Evolutionary conservation across 345 rosid genomes (phyloP).

Genomic region (Abelmoschus esculentus): DNA sequence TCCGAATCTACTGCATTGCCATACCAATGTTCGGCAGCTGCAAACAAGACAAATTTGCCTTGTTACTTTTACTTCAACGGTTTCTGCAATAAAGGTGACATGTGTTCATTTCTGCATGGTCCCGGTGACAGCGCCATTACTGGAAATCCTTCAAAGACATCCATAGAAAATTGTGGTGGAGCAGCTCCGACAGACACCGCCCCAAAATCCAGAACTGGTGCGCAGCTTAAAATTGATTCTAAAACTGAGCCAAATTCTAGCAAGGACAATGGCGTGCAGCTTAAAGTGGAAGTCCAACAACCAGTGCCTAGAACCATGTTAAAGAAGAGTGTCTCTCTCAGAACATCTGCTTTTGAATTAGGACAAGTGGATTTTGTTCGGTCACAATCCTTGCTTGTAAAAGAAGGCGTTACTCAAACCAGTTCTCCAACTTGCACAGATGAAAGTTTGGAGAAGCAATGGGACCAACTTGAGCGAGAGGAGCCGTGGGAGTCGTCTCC

Average conservation of each 20-base stretch:
- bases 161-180: constrained; percentile 4
- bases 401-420: constrained; percentile 18
- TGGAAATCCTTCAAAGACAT: constrained; percentile 16
- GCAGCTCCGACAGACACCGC: constrained; percentile 5
- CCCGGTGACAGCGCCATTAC: constrained; percentile 18
- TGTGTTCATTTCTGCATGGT: constrained; percentile 44
- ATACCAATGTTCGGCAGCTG: constrained; percentile 14
- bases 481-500: constrained; percentile 43
- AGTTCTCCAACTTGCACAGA: constrained; percentile 15
- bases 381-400: constrained; percentile 18
- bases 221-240: constrained; percentile 19
- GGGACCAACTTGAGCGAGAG: constrained; percentile 29
- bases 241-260: constrained; percentile 15
- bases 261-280: constrained; percentile 3
- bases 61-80: constrained; percentile 49
- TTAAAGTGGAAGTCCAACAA: constrained; percentile 17
- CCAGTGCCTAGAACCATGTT: constrained; percentile 15
- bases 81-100: constrained; percentile 44
- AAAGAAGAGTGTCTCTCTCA: constrained; percentile 15
- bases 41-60: constrained; percentile 28
- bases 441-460: constrained; percentile 20
- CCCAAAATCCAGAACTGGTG: constrained; percentile 12
- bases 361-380: constrained; percentile 16
- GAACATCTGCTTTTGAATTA: constrained; percentile 14
- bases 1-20: constrained; percentile 18